Evolutionary conservation across 108 stramenopile genomes (phyloP), one percentile per base, ranked within the genome.

Genomic region (Pseudonitzschia multistriata): DNA sequence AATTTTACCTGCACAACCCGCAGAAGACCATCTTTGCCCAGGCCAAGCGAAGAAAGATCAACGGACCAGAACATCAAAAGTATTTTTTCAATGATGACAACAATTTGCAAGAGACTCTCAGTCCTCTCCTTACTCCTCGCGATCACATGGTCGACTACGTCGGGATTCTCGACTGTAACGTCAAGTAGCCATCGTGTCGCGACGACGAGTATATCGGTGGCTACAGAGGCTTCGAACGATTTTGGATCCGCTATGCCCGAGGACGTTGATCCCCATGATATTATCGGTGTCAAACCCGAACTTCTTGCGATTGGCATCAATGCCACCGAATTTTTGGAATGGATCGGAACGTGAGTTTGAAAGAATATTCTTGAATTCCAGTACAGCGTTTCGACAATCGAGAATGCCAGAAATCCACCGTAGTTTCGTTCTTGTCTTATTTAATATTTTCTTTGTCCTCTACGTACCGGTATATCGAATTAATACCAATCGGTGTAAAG

Each of bases 281-380:
- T 37, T 33, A 74, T 84, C 56, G 73, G 84, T 73, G 47, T 84
- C 49, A 65, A 70, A 72, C 54, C 84, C 76, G 82, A 88, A n/a
- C 50, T 85, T 53, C 79, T 92, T 68, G 88, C 88, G 0, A 48
- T 89, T 25, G 91, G 91, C 11, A 77, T 92, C 52, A 79, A 92
- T 72, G 61, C 87, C 14, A 74, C 70, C 5, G 87, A 89, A 49
- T 84, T 94, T 37, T 68, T 91, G 63, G 57, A 89, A 49, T 89
- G 79, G 76, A 62, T 90, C 64, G 92, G 92, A 74, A 94, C 85
- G 86, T 89, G 66, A 91, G 89, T 88, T 36, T 37, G 8, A 14
- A 47, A 45, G 22, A 7, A 8, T 25, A 7, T 52, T 24, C 1
- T 19, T 1, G 19, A 52, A 19, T 10, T 52, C 50, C 22, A 49